These are phyloP conservation scores for Aureoboletus auriporus DNA, from an alignment of 768 basidiomycete species.

Conservation along the genomic window DNA sequence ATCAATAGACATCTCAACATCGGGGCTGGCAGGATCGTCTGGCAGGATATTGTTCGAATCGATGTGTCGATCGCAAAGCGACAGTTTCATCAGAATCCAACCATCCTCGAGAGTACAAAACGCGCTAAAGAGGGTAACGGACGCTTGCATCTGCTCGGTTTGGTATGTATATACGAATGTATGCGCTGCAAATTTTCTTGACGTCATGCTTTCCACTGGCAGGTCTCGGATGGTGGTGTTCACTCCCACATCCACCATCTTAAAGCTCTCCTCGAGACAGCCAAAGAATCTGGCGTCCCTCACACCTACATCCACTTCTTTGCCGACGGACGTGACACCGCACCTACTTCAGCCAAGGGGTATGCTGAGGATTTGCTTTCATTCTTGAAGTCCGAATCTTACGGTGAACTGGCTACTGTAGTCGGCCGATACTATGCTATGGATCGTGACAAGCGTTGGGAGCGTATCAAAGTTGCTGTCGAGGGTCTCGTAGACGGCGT, in stretches of 20 bases:
- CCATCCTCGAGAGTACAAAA: slow-evolving; percentile 69
- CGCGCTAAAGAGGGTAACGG: slow-evolving; percentile 81
- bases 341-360: slow-evolving; percentile 73
- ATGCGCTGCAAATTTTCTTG: neutral
- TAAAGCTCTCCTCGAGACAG: slow-evolving; percentile 85
- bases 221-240: slow-evolving; percentile 96
- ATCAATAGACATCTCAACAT: slow-evolving; percentile 80
- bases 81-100: slow-evolving; percentile 76
- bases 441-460: slow-evolving; percentile 98
- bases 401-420: slow-evolving; percentile 81
- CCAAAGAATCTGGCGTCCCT: slow-evolving; percentile 80
- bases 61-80: slow-evolving; percentile 88
- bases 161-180: slow-evolving; percentile 46
- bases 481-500: slow-evolving; percentile 77
- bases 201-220: slow-evolving; percentile 1
- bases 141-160: slow-evolving; percentile 82
- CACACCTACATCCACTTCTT: slow-evolving; percentile 92
- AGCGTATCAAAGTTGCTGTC: slow-evolving; percentile 84
- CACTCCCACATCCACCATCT: slow-evolving; percentile 93
- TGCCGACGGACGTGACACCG: slow-evolving; percentile 93
- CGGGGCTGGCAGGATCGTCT: slow-evolving; percentile 90
- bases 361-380: slow-evolving; percentile 76
- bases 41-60: slow-evolving; percentile 97
- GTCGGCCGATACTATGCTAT: slow-evolving; percentile 94
- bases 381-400: slow-evolving; percentile 72